Evolutionary conservation across 2,329 filamentous ascomycete species (phyloP), one percentile per base, ranked within the genome.

Genomic region (Hymenoscyphus occultus): DNA sequence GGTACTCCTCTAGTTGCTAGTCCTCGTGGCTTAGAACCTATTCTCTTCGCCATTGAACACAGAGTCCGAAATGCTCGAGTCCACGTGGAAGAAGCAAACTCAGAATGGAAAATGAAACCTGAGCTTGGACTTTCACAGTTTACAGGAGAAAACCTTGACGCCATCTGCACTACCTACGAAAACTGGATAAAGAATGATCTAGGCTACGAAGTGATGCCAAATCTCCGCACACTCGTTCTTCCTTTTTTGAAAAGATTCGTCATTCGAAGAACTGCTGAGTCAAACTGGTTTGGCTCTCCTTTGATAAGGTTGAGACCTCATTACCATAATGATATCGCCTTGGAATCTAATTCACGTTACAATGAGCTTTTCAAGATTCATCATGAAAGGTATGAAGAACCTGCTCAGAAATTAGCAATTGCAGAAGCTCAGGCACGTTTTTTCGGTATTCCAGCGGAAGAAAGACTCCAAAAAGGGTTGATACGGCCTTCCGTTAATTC

Each of bases 211-310:
- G 19, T 51, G 6, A 51, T 51, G 45, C 45, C 45, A 12, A n/a
- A 51, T 10, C 45, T 51, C 45, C 45, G 19, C 5, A 1, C 6
- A 5, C 2, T 6, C 28, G 57, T 40, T 32, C 16, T 54, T 2
- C 67, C 64, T 7, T 70, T 71, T 54, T 48, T 71, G 6, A 22
- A 19, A 3, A 65, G 32, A 12, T 70, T 71, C n/a, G 63, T 71
- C 67, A 58, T 71, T 3, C 58, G 70, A 39, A 61, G 70, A 19
- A 69, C 67, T 6, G 58, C 68, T 14, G 65, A 70, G 3, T 64
- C 64, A 14, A 22, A 45, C 1, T 71, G 70, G 70, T 71, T 71
- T 51, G 64, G 67, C 7, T 65, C 61, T 4, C 64, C 68, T 5
- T 62, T 71, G 1, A 64, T 71, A 39, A 63, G 64, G 22, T 60